phyloP scores from a whole-genome alignment of 2,329 filamentous ascomycete species.

The Cercospora nicotianae region DNA sequence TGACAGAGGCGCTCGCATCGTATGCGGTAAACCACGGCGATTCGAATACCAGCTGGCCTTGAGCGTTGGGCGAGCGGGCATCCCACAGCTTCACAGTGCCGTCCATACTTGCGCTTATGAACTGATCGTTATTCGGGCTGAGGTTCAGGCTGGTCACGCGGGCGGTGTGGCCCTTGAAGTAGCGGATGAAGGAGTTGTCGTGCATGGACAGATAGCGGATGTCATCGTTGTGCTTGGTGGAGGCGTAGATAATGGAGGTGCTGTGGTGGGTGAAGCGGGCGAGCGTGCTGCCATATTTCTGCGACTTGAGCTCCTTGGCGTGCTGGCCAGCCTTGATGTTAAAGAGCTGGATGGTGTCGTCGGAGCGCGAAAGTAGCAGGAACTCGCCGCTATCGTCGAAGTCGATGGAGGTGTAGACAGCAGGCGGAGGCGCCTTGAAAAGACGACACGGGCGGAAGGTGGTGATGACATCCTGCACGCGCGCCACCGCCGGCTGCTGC shows the following conservation, averaged over 20 bases:
- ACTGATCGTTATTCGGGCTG: slow-evolving; percentile 83
- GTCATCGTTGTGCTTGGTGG: slow-evolving; percentile 90
- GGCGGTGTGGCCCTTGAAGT: slow-evolving; percentile 87
- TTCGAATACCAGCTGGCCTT: slow-evolving; percentile 76
- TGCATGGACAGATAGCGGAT: slow-evolving; percentile 87
- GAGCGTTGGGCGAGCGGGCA: slow-evolving; percentile 73
- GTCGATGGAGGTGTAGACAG: slow-evolving; percentile 83
- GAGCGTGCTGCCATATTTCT: slow-evolving; percentile 94
- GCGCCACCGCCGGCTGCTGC: slow-evolving; percentile 45
- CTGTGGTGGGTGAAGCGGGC: slow-evolving; percentile 92
- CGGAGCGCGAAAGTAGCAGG: slow-evolving; percentile 84
- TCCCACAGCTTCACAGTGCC: slow-evolving; percentile 93
- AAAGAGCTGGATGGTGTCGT: slow-evolving; percentile 94
- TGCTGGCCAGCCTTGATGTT: slow-evolving; percentile 88
- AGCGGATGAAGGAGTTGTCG: slow-evolving; percentile 94
- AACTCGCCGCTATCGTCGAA: slow-evolving; percentile 95
- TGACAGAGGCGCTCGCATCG: slow-evolving; percentile 88
- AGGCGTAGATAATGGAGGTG: slow-evolving; percentile 90
- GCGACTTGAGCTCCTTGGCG: slow-evolving; percentile 85
- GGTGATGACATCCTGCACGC: slow-evolving; percentile 74
- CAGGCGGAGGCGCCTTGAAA: slow-evolving; percentile 51
- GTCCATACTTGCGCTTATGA: slow-evolving; percentile 88
- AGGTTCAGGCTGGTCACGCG: slow-evolving; percentile 80
- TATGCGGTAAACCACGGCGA: slow-evolving; percentile 82
- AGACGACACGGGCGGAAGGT: slow-evolving; percentile 69